Evolutionary conservation across 2,329 filamentous ascomycete genomes (phyloP).

Genomic region (Fusarium albidum): DNA sequence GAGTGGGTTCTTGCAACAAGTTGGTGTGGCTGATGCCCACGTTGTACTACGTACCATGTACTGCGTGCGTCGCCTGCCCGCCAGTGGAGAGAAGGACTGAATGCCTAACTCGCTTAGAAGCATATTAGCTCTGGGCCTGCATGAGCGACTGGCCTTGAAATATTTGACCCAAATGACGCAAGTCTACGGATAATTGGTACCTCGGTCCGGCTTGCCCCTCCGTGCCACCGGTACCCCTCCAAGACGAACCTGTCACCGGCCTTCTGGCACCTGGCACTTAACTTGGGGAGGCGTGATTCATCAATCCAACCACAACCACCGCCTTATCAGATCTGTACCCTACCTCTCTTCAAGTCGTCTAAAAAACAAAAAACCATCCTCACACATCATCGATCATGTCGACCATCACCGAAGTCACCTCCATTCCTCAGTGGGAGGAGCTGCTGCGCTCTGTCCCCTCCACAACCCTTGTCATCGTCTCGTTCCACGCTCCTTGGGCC

Average conservation of each 20-base stretch:
- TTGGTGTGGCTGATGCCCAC: slow-evolving; percentile 38
- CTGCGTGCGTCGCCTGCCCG: slow-evolving; percentile 28
- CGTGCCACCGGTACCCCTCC: slow-evolving; percentile 35
- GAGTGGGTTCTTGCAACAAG: slow-evolving; percentile 22
- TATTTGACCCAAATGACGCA: slow-evolving; percentile 38
- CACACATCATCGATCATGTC: slow-evolving; percentile 64
- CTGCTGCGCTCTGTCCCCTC: slow-evolving; percentile 72
- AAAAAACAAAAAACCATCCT: background rate
- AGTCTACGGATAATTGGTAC: slow-evolving; percentile 18
- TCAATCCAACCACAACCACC: slow-evolving; percentile 18
- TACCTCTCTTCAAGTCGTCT: slow-evolving; percentile 13
- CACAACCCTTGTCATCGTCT: slow-evolving; percentile 81
- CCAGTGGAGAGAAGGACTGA: background rate
- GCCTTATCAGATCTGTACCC: slow-evolving; percentile 33
- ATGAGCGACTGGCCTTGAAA: slow-evolving; percentile 17
- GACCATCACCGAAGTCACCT: slow-evolving; percentile 78
- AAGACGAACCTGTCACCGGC: slow-evolving; percentile 29
- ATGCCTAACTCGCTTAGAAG: slow-evolving; percentile 8
- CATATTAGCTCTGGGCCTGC: slow-evolving; percentile 16
- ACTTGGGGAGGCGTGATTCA: slow-evolving; percentile 11
- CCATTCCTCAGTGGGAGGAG: slow-evolving; percentile 75
- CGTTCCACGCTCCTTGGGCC: slow-evolving; percentile 97
- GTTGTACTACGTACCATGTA: slow-evolving; percentile 18
- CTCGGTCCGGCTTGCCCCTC: slow-evolving; percentile 31
- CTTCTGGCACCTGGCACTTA: slow-evolving; percentile 17